Conservation (phyloP, 345 rosid genomes). For the Eucalyptus rudis region DNA sequence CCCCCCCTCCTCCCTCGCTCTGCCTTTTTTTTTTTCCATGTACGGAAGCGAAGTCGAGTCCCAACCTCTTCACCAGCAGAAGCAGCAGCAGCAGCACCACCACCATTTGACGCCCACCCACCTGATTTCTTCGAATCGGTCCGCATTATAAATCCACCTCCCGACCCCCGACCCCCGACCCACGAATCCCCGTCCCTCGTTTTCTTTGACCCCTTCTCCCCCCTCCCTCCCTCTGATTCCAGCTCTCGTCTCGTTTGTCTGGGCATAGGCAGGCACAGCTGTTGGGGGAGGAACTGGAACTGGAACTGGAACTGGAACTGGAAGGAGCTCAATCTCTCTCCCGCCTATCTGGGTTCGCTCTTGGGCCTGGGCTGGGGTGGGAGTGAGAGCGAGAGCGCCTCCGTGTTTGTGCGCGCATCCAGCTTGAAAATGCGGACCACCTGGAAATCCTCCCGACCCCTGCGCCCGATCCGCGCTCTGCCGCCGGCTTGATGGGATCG, state of each 20-base stretch:
- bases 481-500: constrained; percentile 45
- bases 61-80: not conserved
- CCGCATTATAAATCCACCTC: not conserved
- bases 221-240: not conserved
- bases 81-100: too few species aligned
- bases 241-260: not conserved
- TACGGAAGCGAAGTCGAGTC: not conserved
- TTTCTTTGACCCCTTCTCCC: not conserved
- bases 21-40: not conserved
- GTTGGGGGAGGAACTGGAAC: too few species aligned
- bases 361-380: too few species aligned
- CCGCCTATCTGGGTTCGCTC: not conserved
- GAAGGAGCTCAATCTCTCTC: not conserved
- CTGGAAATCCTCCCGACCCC: not conserved
- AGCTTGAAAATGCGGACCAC: not conserved
- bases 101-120: not conserved
- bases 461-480: constrained; percentile 17
- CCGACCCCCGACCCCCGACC: not conserved
- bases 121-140: not conserved
- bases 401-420: not conserved
- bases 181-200: not conserved
- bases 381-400: not conserved
- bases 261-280: not conserved
- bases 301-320: too few species aligned
- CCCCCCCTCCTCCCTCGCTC: not conserved